Conservation (phyloP, 805 yeast species). For the Monosporozyma aerobia region DNA sequence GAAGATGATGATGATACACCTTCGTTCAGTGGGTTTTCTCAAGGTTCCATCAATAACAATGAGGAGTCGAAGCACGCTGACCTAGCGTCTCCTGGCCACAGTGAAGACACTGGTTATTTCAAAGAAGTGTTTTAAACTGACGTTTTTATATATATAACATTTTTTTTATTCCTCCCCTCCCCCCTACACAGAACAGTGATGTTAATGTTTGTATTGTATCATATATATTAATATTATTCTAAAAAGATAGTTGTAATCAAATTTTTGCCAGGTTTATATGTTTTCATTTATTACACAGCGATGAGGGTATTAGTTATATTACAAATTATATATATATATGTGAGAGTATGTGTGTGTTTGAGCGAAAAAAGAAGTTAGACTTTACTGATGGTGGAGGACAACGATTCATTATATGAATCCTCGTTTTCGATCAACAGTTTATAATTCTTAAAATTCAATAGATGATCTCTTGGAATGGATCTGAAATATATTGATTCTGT, state of each 20-base stretch:
- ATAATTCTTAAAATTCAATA: neutral
- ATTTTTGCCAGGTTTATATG: neutral
- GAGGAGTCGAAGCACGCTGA: slow-evolving; percentile 11
- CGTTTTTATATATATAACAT: neutral
- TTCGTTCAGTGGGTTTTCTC: slow-evolving; percentile 25
- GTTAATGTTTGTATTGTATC: neutral
- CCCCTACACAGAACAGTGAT: too few relatives aligned
- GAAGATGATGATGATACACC: slow-evolving; percentile 7
- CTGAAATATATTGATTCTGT: slow-evolving; percentile 22
- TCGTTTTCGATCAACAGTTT: neutral
- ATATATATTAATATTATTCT: neutral
- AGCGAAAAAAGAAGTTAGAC: neutral
- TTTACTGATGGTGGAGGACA: neutral
- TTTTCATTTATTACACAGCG: neutral
- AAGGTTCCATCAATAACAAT: slow-evolving; percentile 16
- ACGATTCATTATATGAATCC: neutral
- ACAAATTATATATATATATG: neutral
- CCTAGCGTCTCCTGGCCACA: slow-evolving; percentile 2
- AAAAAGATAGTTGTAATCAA: neutral
- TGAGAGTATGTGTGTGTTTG: neutral
- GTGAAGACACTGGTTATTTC: slow-evolving; percentile 4
- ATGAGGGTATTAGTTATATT: neutral
- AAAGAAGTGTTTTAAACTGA: slow-evolving; percentile 4
- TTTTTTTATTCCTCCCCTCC: neutral
- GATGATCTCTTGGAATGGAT: slow-evolving; percentile 14